These are phyloP conservation scores for Pilobolus umbonatus DNA, from an alignment of 192 early-diverging fungal species.

Conservation along the genomic window DNA sequence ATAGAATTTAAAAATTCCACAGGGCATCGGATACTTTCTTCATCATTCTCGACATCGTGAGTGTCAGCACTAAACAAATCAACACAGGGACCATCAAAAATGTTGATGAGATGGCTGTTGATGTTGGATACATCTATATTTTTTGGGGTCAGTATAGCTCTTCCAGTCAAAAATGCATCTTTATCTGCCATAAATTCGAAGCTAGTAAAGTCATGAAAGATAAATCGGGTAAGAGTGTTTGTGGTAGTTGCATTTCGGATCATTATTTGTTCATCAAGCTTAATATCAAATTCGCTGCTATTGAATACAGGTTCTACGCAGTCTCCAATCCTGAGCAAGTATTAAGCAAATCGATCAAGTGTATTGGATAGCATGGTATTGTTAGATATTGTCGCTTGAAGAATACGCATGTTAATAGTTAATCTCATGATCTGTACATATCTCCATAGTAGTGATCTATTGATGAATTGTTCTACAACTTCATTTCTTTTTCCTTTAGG, in stretches of 20 bases:
- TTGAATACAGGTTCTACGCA: not conserved
- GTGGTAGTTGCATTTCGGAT: not conserved
- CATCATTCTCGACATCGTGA: not conserved
- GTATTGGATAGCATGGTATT: not conserved
- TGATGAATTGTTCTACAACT: conserved; percentile 21
- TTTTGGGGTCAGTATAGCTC: conserved; percentile 7
- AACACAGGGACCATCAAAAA: not conserved
- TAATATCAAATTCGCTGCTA: not conserved
- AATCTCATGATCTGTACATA: conserved; percentile 7
- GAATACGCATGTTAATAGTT: conserved; percentile 13
- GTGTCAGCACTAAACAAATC: not conserved
- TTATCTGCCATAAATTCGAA: not conserved
- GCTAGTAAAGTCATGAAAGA: not conserved
- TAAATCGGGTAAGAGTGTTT: not conserved
- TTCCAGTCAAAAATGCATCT: not conserved
- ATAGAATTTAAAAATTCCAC: not conserved
- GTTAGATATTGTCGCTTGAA: not conserved
- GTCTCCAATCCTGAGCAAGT: not conserved
- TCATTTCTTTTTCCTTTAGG: conserved; percentile 1
- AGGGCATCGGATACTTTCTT: not conserved
- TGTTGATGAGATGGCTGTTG: not conserved
- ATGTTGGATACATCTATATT: not conserved
- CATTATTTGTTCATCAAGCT: not conserved
- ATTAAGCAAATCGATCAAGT: not conserved
- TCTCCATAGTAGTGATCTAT: conserved; percentile 16